These are phyloP conservation scores for Aspergillus proliferans DNA, from an alignment of 2,329 filamentous ascomycete genomes.

Conservation along the genomic window DNA sequence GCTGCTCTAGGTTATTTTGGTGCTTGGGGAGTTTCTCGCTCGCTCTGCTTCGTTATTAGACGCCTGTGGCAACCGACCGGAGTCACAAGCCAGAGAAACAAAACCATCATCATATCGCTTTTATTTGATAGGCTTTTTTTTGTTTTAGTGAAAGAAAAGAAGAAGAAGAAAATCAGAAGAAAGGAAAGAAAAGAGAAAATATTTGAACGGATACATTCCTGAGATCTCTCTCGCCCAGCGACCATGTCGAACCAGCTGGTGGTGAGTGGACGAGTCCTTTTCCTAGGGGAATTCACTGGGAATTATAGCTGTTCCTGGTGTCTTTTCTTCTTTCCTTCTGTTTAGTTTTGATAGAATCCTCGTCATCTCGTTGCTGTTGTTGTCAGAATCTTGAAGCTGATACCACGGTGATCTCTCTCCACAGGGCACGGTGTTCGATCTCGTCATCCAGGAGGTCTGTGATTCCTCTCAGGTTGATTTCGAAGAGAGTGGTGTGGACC, in stretches of 20 bases:
- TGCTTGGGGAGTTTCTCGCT: neutral
- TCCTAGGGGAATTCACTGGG: neutral
- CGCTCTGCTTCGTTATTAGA: neutral
- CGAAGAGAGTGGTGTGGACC: conserved; percentile 90
- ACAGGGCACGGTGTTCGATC: conserved; percentile 73
- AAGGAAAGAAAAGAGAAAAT: conserved; percentile 1
- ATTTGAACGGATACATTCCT: conserved; percentile 3
- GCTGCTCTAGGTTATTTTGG: neutral
- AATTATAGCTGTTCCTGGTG: neutral
- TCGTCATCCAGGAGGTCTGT: conserved; percentile 90
- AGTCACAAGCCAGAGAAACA: conserved; percentile 7
- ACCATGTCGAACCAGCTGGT: conserved; percentile 45
- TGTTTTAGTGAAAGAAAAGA: conserved; percentile 6
- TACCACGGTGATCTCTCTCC: conserved; percentile 11
- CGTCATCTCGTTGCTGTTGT: neutral
- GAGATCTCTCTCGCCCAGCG: conserved; percentile 6
- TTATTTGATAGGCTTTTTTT: conserved; percentile 6
- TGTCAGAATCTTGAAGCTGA: conserved; percentile 21
- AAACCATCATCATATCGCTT: conserved; percentile 1
- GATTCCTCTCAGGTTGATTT: conserved; percentile 89
- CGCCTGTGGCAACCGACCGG: conserved; percentile 16
- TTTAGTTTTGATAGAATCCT: conserved; percentile 1
- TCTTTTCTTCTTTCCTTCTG: conserved; percentile 3
- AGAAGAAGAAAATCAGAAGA: neutral
- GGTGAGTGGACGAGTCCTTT: conserved; percentile 33